These are phyloP conservation scores for Pichia sp. DNA, from an alignment of 1,139 yeast species.

Conservation along the genomic window DNA sequence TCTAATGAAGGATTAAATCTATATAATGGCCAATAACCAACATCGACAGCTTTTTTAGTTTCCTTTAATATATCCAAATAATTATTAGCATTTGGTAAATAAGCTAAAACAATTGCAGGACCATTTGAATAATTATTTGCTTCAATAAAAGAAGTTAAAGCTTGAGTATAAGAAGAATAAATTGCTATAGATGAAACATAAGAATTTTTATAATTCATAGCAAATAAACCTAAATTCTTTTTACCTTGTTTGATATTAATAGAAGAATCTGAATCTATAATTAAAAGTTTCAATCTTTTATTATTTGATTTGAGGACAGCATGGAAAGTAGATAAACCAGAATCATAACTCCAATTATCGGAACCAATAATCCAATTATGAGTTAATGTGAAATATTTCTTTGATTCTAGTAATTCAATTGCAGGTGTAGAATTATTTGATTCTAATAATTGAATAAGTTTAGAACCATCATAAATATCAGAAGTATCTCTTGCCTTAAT, in stretches of 20 bases:
- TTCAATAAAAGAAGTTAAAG: slow-evolving; percentile 80
- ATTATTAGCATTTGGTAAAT: slow-evolving; percentile 64
- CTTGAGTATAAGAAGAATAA: slow-evolving; percentile 88
- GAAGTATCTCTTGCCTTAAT: slow-evolving; percentile 33
- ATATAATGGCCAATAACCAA: slow-evolving; percentile 95
- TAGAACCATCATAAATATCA: slow-evolving; percentile 23
- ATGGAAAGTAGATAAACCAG: slow-evolving; percentile 90
- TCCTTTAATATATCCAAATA: slow-evolving; percentile 74
- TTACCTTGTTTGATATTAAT: slow-evolving; percentile 49
- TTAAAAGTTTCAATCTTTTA: slow-evolving; percentile 72
- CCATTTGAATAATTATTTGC: slow-evolving; percentile 75
- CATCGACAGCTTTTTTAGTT: slow-evolving; percentile 83
- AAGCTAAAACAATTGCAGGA: slow-evolving; percentile 86
- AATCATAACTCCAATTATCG: slow-evolving; percentile 91
- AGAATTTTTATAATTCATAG: slow-evolving; percentile 86
- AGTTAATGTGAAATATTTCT: slow-evolving; percentile 39
- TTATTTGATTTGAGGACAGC: slow-evolving; percentile 63
- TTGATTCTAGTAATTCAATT: slow-evolving; percentile 38
- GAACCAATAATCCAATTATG: slow-evolving; percentile 87
- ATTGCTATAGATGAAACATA: slow-evolving; percentile 95
- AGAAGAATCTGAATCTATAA: slow-evolving; percentile 90
- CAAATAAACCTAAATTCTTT: slow-evolving; percentile 90
- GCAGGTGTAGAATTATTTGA: slow-evolving; percentile 28
- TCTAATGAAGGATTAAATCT: slow-evolving; percentile 63
- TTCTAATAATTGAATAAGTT: slow-evolving; percentile 32